Evolutionary conservation across 2,329 filamentous ascomycete species (phyloP).

Genomic region (Xylariaceae sp.): DNA sequence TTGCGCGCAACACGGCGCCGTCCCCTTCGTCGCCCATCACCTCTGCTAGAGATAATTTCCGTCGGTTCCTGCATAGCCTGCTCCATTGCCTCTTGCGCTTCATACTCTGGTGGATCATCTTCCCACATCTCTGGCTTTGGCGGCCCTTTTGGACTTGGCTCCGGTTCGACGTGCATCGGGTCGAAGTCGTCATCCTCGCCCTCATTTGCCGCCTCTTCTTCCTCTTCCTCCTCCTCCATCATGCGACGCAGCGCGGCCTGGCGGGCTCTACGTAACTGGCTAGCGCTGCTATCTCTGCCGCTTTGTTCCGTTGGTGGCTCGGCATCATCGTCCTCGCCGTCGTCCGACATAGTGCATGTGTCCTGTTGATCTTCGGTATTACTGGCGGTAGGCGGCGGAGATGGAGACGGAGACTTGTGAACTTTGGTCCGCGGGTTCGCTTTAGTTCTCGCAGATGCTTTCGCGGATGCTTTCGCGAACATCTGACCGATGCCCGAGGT

Average conservation of each 20-base stretch:
- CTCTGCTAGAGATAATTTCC: conserved; percentile 28
- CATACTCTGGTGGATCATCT: conserved; percentile 3
- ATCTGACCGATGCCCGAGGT: conserved; percentile 34
- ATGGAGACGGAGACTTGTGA: conserved; percentile 9
- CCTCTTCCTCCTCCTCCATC: conserved; percentile 33
- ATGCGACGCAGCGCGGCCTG: conserved; percentile 31
- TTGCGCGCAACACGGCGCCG: conserved; percentile 31
- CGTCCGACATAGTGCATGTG: conserved; percentile 28
- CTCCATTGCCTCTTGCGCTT: no score
- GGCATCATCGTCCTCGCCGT: conserved; percentile 32
- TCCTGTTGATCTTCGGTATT: conserved; percentile 20
- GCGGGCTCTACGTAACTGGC: conserved; percentile 27
- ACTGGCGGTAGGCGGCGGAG: conserved; percentile 13
- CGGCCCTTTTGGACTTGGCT: conserved; percentile 2
- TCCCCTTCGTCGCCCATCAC: conserved; percentile 29
- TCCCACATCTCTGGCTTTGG: not conserved
- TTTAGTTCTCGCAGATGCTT: conserved; percentile 31
- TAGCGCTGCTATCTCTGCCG: conserved; percentile 21
- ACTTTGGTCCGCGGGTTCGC: conserved; percentile 24
- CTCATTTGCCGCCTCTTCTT: conserved; percentile 23
- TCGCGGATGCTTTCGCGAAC: conserved; percentile 32
- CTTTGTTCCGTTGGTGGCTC: conserved; percentile 25
- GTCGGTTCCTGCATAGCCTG: conserved; percentile 23
- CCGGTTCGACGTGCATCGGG: conserved; percentile 21
- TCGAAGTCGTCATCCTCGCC: conserved; percentile 26